These are phyloP conservation scores for Phoma herbarum DNA, from an alignment of 2,329 filamentous ascomycete genomes.

Conservation along the genomic window DNA sequence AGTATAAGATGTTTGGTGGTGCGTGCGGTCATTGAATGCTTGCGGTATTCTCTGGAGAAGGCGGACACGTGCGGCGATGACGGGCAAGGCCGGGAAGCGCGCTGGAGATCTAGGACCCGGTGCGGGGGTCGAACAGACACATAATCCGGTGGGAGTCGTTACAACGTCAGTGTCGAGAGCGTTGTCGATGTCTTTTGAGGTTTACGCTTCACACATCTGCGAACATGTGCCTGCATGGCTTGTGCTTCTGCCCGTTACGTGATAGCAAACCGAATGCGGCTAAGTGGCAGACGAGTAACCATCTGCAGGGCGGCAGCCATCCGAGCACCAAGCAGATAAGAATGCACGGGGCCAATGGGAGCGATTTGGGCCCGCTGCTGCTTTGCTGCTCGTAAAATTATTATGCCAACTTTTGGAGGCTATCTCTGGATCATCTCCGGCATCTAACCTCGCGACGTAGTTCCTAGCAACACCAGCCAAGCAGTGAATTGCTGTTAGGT, in stretches of 20 bases:
- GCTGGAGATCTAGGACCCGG: slow-evolving; percentile 35
- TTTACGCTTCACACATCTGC: slow-evolving; percentile 25
- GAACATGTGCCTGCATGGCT: slow-evolving; percentile 45
- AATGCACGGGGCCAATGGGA: slow-evolving; percentile 35
- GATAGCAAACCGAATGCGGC: slow-evolving; percentile 34
- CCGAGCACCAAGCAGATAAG: slow-evolving; percentile 43
- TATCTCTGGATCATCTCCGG: slow-evolving; percentile 36
- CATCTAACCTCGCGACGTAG: slow-evolving; percentile 27
- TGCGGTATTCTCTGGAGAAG: slow-evolving; percentile 15
- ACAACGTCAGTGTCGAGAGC: slow-evolving; percentile 28
- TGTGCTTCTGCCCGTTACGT: slow-evolving; percentile 38
- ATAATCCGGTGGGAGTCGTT: slow-evolving; percentile 34
- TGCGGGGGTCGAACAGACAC: slow-evolving; percentile 31
- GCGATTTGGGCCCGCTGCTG: slow-evolving; percentile 34
- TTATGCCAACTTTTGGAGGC: slow-evolving; percentile 36
- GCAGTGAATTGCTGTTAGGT: slow-evolving; percentile 51
- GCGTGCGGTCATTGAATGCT: slow-evolving; percentile 54
- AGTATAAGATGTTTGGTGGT: slow-evolving; percentile 55
- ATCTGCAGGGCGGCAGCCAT: slow-evolving; percentile 23
- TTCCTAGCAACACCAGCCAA: slow-evolving; percentile 35
- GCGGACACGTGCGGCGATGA: slow-evolving; percentile 21
- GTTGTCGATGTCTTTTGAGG: slow-evolving; percentile 46
- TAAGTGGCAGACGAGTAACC: slow-evolving; percentile 26
- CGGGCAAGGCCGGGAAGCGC: slow-evolving; percentile 28
- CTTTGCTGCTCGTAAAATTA: slow-evolving; percentile 45